Conservation (phyloP, 1,284 basidiomycete species). For the Ustilago cynodontis region DNA sequence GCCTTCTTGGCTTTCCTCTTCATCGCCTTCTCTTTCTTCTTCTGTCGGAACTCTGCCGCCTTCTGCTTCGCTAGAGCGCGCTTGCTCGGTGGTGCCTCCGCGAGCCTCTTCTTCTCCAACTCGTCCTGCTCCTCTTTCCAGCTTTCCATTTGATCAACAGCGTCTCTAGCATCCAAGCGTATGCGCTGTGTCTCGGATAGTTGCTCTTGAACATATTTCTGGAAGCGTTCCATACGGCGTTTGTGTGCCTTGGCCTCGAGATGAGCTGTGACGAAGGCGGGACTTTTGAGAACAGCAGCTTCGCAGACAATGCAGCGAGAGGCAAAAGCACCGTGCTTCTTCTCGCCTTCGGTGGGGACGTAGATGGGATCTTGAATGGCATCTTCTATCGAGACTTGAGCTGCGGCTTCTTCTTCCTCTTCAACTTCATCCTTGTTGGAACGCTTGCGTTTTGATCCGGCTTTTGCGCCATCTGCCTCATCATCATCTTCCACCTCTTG, state of each 20-base stretch:
- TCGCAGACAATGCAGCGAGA: constrained; percentile 48
- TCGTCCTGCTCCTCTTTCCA: constrained; percentile 34
- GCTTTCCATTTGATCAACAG: constrained; percentile 43
- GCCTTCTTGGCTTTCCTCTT: constrained; percentile 26
- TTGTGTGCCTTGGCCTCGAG: constrained; percentile 41
- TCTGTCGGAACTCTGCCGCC: constrained; percentile 32
- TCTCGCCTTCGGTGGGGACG: constrained; percentile 42
- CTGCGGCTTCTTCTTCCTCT: constrained; percentile 16
- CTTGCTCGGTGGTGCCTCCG: constrained; percentile 32
- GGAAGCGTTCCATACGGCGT: constrained; percentile 43
- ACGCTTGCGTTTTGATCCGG: constrained; percentile 37
- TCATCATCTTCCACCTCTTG: background rate
- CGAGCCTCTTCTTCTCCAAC: constrained; percentile 21
- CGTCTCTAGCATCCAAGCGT: constrained; percentile 39
- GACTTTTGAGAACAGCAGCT: constrained; percentile 39
- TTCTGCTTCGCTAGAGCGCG: constrained; percentile 30
- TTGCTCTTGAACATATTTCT: constrained; percentile 28
- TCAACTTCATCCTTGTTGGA: constrained; percentile 19
- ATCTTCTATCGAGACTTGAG: constrained; percentile 40
- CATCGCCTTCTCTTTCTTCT: constrained; percentile 30
- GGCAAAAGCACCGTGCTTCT: constrained; percentile 42
- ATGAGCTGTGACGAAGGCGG: constrained; percentile 33
- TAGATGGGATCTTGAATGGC: constrained; percentile 48
- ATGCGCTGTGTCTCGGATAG: constrained; percentile 28
- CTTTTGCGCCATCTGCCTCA: constrained; percentile 8